Evolutionary conservation across 2,329 filamentous ascomycete genomes (phyloP).

Genomic region (Elsinoe ampelina): DNA sequence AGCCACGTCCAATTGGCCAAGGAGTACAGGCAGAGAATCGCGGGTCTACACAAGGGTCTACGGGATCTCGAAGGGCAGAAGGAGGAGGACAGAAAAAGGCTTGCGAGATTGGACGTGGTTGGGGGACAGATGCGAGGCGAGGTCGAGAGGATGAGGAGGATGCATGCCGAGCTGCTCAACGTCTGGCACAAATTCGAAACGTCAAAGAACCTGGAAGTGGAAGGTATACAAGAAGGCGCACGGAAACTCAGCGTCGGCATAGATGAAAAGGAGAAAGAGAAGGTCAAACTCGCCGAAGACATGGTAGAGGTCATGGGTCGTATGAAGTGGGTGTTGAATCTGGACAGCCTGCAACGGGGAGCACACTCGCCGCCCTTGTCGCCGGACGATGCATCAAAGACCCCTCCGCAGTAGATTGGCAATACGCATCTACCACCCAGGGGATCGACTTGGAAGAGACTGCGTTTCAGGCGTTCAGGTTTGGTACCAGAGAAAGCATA

Average conservation of each 20-base stretch:
- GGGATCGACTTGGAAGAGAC: background rate
- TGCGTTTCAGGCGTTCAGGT: background rate
- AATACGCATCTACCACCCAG: background rate
- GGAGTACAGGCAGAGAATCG: constrained; percentile 47
- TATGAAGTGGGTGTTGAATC: constrained; percentile 59
- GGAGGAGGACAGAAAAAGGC: constrained; percentile 52
- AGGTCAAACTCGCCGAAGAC: constrained; percentile 50
- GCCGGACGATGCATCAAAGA: background rate
- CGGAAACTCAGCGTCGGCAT: constrained; percentile 48
- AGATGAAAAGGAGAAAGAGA: constrained; percentile 50
- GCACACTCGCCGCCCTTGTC: constrained; percentile 8
- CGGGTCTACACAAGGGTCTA: constrained; percentile 40
- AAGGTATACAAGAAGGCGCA: constrained; percentile 50
- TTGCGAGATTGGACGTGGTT: constrained; percentile 56
- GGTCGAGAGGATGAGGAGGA: constrained; percentile 48
- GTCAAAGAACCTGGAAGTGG: constrained; percentile 53
- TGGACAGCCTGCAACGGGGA: constrained; percentile 11
- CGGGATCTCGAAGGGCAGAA: constrained; percentile 47
- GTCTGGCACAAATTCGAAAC: constrained; percentile 57
- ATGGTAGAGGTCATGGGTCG: constrained; percentile 54
- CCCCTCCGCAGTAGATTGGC: background rate
- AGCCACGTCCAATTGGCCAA: constrained; percentile 62
- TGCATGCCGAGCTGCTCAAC: constrained; percentile 53
- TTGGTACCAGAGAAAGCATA: background rate
- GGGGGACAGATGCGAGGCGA: constrained; percentile 66